These are phyloP conservation scores for Penicillium daleae DNA, from an alignment of 495 filamentous ascomycete genomes.

Conservation along the genomic window DNA sequence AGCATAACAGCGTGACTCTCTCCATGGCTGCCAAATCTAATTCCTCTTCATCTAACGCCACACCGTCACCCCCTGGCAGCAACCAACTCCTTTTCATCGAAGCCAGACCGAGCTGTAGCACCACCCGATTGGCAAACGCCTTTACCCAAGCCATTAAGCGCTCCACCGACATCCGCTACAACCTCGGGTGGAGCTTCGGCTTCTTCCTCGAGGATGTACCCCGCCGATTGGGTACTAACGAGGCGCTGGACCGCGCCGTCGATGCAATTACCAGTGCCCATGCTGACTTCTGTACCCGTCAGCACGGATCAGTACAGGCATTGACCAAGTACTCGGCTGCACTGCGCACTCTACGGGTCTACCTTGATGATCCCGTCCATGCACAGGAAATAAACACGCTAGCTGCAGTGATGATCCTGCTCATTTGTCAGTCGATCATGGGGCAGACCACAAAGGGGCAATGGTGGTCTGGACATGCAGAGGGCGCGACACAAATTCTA, in stretches of 20 bases:
- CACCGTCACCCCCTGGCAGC: neutral
- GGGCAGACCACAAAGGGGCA: constrained; percentile 11
- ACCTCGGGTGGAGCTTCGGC: constrained; percentile 48
- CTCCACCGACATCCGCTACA: constrained; percentile 46
- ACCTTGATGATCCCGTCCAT: constrained; percentile 42
- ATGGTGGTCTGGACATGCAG: constrained; percentile 40
- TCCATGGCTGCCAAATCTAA: neutral
- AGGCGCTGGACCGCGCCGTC: constrained; percentile 46
- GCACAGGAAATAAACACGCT: constrained; percentile 46
- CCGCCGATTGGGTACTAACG: constrained; percentile 42
- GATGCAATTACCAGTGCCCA: constrained; percentile 43
- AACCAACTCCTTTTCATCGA: neutral
- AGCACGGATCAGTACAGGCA: constrained; percentile 21
- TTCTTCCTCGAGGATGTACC: constrained; percentile 43
- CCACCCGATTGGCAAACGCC: constrained; percentile 27
- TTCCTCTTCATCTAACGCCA: neutral
- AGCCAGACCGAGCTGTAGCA: constrained; percentile 23
- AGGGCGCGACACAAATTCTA: constrained; percentile 47
- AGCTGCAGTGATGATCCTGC: constrained; percentile 47
- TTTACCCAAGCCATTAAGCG: constrained; percentile 35
- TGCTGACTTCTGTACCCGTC: constrained; percentile 28
- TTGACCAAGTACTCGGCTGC: constrained; percentile 46
- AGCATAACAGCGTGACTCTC: neutral
- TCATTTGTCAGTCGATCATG: constrained; percentile 43
- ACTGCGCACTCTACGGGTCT: constrained; percentile 35